Evolutionary conservation across 306 rosid species (phyloP).

Genomic region (Acacia melanoxylon): DNA sequence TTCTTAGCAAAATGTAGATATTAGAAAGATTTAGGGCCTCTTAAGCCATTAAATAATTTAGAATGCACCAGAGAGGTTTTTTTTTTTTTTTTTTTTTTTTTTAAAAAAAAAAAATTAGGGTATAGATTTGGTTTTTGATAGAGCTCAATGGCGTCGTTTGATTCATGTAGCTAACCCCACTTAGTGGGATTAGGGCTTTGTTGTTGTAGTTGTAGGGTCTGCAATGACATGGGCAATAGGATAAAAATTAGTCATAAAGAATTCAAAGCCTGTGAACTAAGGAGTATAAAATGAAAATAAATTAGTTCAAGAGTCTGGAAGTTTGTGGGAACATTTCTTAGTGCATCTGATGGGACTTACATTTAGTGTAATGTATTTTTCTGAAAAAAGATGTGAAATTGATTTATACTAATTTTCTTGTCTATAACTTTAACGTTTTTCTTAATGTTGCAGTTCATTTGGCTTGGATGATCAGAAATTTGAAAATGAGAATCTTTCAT

Average conservation of each 20-base stretch:
- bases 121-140: too few species aligned
- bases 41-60: background rate
- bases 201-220: too few species aligned
- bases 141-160: too few species aligned
- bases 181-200: too few species aligned
- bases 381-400: constrained; percentile 17
- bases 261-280: background rate
- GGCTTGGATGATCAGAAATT: constrained; percentile 88
- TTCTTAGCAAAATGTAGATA: background rate
- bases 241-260: background rate
- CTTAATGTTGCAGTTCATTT: constrained; percentile 63
- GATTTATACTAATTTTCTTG: constrained; percentile 20
- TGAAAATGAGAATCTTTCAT: constrained; percentile 76
- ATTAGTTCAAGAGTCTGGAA: constrained; percentile 9
- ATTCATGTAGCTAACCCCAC: too few species aligned
- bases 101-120: too few species aligned
- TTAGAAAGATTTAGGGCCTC: background rate
- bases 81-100: background rate
- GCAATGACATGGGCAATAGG: background rate
- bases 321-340: constrained; percentile 10
- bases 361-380: constrained; percentile 18
- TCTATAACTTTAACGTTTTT: constrained; percentile 10
- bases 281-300: background rate
- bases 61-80: background rate
- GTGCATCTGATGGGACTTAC: constrained; percentile 2